Base-by-base conservation (phyloP, 2,329 filamentous ascomycete genomes). In the Calonectria pseudoturangicola region DNA sequence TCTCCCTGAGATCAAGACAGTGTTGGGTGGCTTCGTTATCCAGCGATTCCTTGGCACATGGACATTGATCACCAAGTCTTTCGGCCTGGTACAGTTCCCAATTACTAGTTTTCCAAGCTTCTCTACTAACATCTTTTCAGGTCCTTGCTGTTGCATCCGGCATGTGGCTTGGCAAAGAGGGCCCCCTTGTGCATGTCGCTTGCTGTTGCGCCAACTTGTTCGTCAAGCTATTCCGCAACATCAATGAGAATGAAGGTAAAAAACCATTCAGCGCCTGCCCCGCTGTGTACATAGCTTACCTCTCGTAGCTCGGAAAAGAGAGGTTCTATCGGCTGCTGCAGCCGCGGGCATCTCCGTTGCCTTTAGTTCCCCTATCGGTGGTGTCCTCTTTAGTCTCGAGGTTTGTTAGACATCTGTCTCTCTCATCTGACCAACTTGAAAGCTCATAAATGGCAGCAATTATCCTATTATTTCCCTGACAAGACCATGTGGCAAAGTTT, bases 401-500 rank as follows among this genome's bases (percentile, higher is more conserved):
- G 92, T 93, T 82, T 68, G 51, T 66, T 28, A n/a, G 15, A 33
- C 30, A 10, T 10, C 18, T 41, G 9, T 33, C 7, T 36, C 43
- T 18, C 21, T 28, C 0, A 13, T 27, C 21, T 27, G 43, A 9
- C 39, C 30, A 27, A 15, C 8, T 60, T 43, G 10, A 4, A 58
- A 41, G 16, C 75, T 78, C 56, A 79, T 70, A 15, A 8, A 36
- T 5, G 28, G n/a, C 72, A 94, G 90, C 95, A 98, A 89, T 88
- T 98, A 3, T 98, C 95, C 0, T 98, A 98, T 83, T 98, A 98
- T 84, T 98, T 98, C 79, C 96, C 97, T 0, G 96, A 98, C 85
- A 98, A 98, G 85, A 98, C 97, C 12, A 98, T 99, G 97, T 99
- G 97, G 97, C 97, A 98, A 83, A 98, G 95, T 80, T 99, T 99